Percentiles rank a stretch among this genome's conserved stretches.
phyloP scores from a whole-genome alignment of 495 filamentous ascomycete genomes.

The Xylaria telfairii region DNA sequence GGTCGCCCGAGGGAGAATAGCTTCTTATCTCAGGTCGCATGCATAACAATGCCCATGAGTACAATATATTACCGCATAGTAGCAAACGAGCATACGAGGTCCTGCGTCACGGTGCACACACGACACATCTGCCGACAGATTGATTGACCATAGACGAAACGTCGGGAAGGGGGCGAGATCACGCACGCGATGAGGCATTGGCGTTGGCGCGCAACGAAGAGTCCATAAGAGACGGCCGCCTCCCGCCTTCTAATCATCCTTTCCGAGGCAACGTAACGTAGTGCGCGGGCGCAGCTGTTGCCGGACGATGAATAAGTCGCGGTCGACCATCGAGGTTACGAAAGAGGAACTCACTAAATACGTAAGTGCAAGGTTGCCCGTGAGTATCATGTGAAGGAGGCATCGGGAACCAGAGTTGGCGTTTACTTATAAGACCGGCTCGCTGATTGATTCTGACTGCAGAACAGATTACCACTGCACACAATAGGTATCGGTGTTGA shows the following conservation, averaged over 20 bases:
- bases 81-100: slow-evolving; percentile 3
- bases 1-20: background rate
- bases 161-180: background rate
- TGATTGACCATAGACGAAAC: background rate
- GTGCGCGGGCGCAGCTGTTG: background rate
- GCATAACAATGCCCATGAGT: background rate
- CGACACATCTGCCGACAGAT: slow-evolving; percentile 1
- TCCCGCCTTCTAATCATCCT: background rate
- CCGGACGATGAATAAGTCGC: slow-evolving; percentile 1
- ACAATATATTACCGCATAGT: background rate
- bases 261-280: background rate
- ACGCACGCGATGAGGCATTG: slow-evolving; percentile 13
- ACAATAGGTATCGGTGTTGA: background rate
- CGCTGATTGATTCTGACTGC: background rate
- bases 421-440: background rate
- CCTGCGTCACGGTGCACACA: slow-evolving; percentile 16
- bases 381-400: background rate
- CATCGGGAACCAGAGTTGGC: background rate
- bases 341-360: background rate
- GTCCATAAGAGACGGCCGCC: background rate
- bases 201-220: background rate
- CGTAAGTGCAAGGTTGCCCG: background rate
- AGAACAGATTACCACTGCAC: background rate
- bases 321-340: background rate
- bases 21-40: background rate